These are phyloP conservation scores for Myxozyma mucilagina DNA, from an alignment of 805 yeast genomes.

Conservation along the genomic window DNA sequence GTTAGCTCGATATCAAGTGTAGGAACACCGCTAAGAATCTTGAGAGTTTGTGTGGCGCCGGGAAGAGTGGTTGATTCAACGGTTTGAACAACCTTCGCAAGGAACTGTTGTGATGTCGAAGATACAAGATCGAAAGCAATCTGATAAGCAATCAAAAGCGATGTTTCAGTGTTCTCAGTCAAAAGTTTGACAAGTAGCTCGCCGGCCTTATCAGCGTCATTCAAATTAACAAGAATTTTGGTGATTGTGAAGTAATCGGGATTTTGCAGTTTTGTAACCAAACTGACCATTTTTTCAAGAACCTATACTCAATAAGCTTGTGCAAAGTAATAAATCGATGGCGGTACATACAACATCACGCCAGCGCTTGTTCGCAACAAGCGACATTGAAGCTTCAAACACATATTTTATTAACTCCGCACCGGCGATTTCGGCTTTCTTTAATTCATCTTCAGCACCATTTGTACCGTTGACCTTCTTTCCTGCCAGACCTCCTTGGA, in stretches of 20 bases:
- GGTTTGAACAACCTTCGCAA: conserved; percentile 51
- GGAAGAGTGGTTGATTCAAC: conserved; percentile 39
- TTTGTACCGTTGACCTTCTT: conserved; percentile 4
- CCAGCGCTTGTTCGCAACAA: conserved; percentile 64
- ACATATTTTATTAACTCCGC: conserved; percentile 68
- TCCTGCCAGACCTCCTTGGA: conserved; percentile 20
- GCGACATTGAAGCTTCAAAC: conserved; percentile 63
- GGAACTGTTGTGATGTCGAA: conserved; percentile 86
- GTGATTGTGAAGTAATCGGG: conserved; percentile 84
- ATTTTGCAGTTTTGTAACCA: conserved; percentile 56
- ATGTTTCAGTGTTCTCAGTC: conserved; percentile 43
- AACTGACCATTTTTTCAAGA: conserved; percentile 60
- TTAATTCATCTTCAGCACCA: conserved; percentile 35
- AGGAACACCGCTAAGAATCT: conserved; percentile 85
- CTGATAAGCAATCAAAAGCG: conserved; percentile 72
- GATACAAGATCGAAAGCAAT: conserved; percentile 93
- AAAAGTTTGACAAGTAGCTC: conserved; percentile 65
- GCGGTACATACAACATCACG: conserved; percentile 51
- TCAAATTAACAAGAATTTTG: conserved; percentile 84
- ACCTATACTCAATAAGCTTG: conserved; percentile 2
- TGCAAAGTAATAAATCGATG: neutral
- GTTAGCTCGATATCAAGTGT: conserved; percentile 91
- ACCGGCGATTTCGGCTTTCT: conserved; percentile 51
- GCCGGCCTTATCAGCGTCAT: conserved; percentile 70
- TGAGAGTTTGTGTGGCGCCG: conserved; percentile 48